Conservation (phyloP, 1,284 basidiomycete genomes). For the Sanghuangporus baumii region DNA sequence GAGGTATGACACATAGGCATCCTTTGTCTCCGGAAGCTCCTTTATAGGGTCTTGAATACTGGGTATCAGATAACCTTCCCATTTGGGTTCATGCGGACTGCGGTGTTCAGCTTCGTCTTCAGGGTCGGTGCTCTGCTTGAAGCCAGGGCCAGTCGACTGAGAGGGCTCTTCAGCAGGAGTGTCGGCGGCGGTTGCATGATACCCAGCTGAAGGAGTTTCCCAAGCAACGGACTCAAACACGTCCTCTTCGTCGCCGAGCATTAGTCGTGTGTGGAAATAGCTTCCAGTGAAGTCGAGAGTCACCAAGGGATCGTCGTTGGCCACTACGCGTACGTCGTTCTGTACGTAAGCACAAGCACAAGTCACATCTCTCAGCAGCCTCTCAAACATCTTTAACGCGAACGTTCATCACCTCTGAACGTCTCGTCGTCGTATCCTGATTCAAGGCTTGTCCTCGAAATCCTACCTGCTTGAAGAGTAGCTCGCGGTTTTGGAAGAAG, state of each 20-base stretch:
- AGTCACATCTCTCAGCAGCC: neutral
- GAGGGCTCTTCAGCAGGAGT: slow-evolving; percentile 24
- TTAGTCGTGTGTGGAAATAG: slow-evolving; percentile 25
- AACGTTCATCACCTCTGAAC: slow-evolving; percentile 2
- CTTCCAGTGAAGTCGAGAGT: neutral
- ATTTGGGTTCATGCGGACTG: slow-evolving; percentile 72
- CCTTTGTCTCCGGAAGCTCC: slow-evolving; percentile 93
- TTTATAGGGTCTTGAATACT: slow-evolving; percentile 90
- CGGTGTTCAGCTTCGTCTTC: slow-evolving; percentile 51
- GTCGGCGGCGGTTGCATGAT: slow-evolving; percentile 32
- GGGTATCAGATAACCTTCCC: slow-evolving; percentile 86
- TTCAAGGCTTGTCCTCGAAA: neutral
- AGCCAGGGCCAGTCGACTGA: slow-evolving; percentile 57
- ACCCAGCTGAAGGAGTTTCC: slow-evolving; percentile 61
- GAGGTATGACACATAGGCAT: slow-evolving; percentile 93
- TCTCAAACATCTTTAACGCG: neutral
- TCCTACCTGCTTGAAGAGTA: too few species aligned
- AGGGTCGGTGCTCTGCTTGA: slow-evolving; percentile 61
- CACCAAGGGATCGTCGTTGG: neutral
- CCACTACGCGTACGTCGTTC: neutral
- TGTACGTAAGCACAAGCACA: slow-evolving; percentile 2
- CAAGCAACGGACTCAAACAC: slow-evolving; percentile 83
- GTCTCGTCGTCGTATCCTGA: neutral
- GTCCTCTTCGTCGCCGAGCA: slow-evolving; percentile 79
- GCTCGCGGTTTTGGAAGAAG: neutral